Evolutionary conservation across 2,329 filamentous ascomycete species (phyloP).

Genomic region (Penicillium sp.): DNA sequence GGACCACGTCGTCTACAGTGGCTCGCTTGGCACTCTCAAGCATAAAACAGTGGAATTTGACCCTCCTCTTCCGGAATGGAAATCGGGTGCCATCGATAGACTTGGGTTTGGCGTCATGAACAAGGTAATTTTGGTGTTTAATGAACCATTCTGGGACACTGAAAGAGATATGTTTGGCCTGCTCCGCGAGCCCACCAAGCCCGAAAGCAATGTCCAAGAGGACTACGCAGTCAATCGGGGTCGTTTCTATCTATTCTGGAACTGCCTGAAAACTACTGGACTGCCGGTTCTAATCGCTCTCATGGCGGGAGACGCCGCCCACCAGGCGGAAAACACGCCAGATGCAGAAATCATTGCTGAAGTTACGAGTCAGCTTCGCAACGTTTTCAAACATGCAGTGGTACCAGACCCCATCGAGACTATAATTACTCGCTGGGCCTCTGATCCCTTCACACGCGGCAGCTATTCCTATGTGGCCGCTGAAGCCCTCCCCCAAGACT

Average conservation of each 20-base stretch:
- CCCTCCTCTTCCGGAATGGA: slow-evolving; percentile 88
- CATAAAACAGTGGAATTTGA: slow-evolving; percentile 78
- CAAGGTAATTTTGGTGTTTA: slow-evolving; percentile 91
- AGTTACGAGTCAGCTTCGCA: slow-evolving; percentile 76
- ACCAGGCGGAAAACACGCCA: slow-evolving; percentile 77
- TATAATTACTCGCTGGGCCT: slow-evolving; percentile 89
- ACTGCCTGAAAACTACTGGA: slow-evolving; percentile 86
- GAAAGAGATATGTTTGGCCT: slow-evolving; percentile 88
- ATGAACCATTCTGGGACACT: slow-evolving; percentile 87
- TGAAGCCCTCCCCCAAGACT: slow-evolving; percentile 81
- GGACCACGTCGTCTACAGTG: slow-evolving; percentile 89
- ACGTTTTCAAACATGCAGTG: slow-evolving; percentile 66
- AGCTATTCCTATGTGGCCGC: slow-evolving; percentile 95
- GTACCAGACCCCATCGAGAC: slow-evolving; percentile 83
- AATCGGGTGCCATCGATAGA: slow-evolving; percentile 75
- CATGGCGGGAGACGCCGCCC: slow-evolving; percentile 94
- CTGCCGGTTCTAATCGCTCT: slow-evolving; percentile 85
- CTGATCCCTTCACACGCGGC: slow-evolving; percentile 86
- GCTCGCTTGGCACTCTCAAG: slow-evolving; percentile 90
- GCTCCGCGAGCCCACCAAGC: slow-evolving; percentile 72
- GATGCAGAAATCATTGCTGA: slow-evolving; percentile 79
- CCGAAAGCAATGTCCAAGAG: slow-evolving; percentile 73
- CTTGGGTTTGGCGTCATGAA: slow-evolving; percentile 94
- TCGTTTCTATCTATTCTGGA: slow-evolving; percentile 98
- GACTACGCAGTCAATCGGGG: slow-evolving; percentile 81